Conservation (phyloP, 202 grass and related monocot genomes). For the Miscanthus sacchariflorus region DNA sequence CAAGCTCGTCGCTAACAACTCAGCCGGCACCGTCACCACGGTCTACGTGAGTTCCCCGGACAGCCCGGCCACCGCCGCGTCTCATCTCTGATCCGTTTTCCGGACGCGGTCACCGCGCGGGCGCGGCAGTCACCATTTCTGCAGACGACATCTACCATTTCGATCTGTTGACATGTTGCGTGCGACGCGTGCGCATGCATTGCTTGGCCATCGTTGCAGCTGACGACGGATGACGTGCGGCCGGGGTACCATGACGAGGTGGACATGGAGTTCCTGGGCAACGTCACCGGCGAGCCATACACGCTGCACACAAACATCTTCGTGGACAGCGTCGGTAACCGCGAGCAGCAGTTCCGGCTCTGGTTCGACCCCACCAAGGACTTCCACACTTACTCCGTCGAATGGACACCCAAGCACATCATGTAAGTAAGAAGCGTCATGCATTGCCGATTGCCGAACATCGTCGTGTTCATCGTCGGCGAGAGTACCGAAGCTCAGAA, state of each 20-base stretch:
- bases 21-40: constrained; percentile 55
- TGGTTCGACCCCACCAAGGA: constrained; percentile 62
- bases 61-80: neutral
- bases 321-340: constrained; percentile 44
- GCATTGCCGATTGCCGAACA: too few relatives aligned
- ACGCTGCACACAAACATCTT: constrained; percentile 61
- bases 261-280: constrained; percentile 68
- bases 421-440: constrained; percentile 3
- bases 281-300: constrained; percentile 54
- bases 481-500: too few relatives aligned
- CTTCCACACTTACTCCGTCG: constrained; percentile 66
- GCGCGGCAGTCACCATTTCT: neutral
- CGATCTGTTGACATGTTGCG: neutral
- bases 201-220: neutral
- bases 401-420: constrained; percentile 61
- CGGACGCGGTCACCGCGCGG: neutral
- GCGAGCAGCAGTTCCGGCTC: constrained; percentile 58
- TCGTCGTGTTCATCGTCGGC: neutral
- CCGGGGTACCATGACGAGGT: constrained; percentile 57
- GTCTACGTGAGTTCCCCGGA: constrained; percentile 46
- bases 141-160: too few relatives aligned
- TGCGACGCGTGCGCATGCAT: neutral
- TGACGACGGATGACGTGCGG: constrained; percentile 5
- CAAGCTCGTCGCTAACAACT: constrained; percentile 51
- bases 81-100: neutral